Base-by-base conservation (phyloP, 768 basidiomycete genomes). In the Omphalotus guepiniiformis region DNA sequence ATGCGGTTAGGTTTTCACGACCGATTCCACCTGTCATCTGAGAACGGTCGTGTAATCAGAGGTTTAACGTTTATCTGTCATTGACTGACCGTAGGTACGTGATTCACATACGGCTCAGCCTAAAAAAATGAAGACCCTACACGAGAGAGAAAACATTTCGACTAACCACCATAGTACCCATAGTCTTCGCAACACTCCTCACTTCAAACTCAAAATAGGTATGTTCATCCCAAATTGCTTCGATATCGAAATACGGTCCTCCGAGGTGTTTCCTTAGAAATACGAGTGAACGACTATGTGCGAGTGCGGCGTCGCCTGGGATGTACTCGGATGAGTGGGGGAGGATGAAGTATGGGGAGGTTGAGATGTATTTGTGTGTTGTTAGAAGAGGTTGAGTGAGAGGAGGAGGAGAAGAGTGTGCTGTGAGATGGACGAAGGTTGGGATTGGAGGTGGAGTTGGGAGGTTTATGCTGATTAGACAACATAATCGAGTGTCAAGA, bases 191-290 rank as follows among this genome's bases (percentile, higher is more conserved):
- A 3, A 78, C 74, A 51, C 74, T 78, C 39, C 74, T 59, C 12
- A 61, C 62, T 41, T 68, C 69, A 51, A 82, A 82, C 57, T 82
- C 80, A 51, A 72, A 79, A 47, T 68, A 70, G 1, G 70, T 72
- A 50, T 82, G 80, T 48, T 79, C 76, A 9, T 80, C 77, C 80
- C 80, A 82, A 27, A 80, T 74, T n/a, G 69, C 72, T 54, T 80
- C 80, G 1, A 80, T 61, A 55, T 80, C 76, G 42, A 82, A 82
- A 21, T 66, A 56, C 9, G 79, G 80, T 0, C 79, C 79, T 27
- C 68, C 72, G 2, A 77, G 58, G 40, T 63, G 56, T 48, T 72
- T 71, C 44, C 68, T 67, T 19, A 78, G 55, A 52, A 77, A 76
- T 15, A 68, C 68, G 13, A 76, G 62, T 11, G 72, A 67, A 28